These are phyloP conservation scores for Geotrichum europaeum DNA, from an alignment of 1,139 yeast genomes.

Conservation along the genomic window DNA sequence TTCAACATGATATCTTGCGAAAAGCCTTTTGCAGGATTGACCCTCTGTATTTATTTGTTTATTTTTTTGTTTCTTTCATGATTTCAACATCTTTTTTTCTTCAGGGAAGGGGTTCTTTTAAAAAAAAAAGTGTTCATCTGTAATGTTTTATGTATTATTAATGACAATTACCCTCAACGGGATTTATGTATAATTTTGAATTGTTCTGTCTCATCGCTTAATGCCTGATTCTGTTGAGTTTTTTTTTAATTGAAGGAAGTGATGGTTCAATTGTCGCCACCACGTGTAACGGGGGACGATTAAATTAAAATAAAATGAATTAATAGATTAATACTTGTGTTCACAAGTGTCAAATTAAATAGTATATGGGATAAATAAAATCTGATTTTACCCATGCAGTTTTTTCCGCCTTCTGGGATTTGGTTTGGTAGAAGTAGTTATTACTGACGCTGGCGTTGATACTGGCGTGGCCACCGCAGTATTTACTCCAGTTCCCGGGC, in stretches of 20 bases:
- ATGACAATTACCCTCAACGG: background rate
- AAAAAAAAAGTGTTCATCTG: conserved; percentile 7
- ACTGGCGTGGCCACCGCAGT: background rate
- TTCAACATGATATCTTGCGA: conserved; percentile 12
- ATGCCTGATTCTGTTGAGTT: too few relatives aligned
- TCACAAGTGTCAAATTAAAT: too few relatives aligned
- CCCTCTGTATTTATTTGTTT: conserved; percentile 15
- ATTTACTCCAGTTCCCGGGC: background rate
- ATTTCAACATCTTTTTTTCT: conserved; percentile 26
- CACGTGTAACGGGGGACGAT: too few relatives aligned
- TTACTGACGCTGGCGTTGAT: background rate
- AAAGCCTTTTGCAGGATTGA: conserved; percentile 4
- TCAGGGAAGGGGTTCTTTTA: conserved; percentile 15
- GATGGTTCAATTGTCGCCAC: too few relatives aligned
- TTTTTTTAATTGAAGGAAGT: too few relatives aligned
- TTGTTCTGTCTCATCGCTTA: too few relatives aligned
- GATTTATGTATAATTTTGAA: background rate
- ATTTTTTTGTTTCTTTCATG: conserved; percentile 16
- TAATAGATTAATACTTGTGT: too few relatives aligned
- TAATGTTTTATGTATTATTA: background rate
- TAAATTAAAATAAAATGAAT: too few relatives aligned
- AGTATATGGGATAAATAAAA: background rate
- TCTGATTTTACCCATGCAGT: background rate
- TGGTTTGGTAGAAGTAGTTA: background rate
- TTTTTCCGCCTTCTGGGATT: background rate